Base-by-base conservation (phyloP, 305 asterid species). In the Plantago rigida region DNA sequence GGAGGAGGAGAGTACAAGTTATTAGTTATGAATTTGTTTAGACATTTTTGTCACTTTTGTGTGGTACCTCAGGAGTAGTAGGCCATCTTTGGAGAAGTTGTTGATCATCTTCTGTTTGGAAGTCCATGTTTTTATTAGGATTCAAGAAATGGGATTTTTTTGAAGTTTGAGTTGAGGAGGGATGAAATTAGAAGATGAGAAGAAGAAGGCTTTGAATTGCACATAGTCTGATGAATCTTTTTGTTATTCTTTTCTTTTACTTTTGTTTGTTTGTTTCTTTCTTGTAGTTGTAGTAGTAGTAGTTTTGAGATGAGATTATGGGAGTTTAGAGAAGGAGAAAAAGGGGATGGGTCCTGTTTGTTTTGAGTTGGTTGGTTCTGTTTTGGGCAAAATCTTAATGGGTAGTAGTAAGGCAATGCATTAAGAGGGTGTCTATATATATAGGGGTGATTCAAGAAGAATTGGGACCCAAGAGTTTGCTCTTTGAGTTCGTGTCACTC, bases 81-180 rank as follows among this genome's bases (percentile, higher is more conserved):
- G 97, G 96, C 96, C 97, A 87, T 65, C 83, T 79, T 64, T 76
- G 84, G 55, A 85, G 87, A 51, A 74, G 63, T 44, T 77, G 78
- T 51, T 26, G 58, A 26, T 52, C 42, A 56, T 71, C 78, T 52
- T 73, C 85, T 4, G 34, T 28, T 68, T 36, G 71, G 67, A 67
- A 61, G 75, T 77, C 83, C 73, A 69, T 72, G 67, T 59, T 51
- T 64, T 71, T 79, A 69, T 52, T 75, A 76, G 87, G 84, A 78
- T 71, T 78, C 60, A 72, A 50, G 78, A 80, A 73, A 47, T 75
- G 87, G 71, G 47, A 73, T 73, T 79, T 65, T 17, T 64, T 81
- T 24, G 56, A 70, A 63, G 78, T 51, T 24, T 31, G 39, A 31
- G 39, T 24, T 31, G 39, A 31, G 39, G 10, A 36, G 83, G 62